Evolutionary conservation across 306 rosid genomes (phyloP).

Genomic region (Aeschynomene evenia): DNA sequence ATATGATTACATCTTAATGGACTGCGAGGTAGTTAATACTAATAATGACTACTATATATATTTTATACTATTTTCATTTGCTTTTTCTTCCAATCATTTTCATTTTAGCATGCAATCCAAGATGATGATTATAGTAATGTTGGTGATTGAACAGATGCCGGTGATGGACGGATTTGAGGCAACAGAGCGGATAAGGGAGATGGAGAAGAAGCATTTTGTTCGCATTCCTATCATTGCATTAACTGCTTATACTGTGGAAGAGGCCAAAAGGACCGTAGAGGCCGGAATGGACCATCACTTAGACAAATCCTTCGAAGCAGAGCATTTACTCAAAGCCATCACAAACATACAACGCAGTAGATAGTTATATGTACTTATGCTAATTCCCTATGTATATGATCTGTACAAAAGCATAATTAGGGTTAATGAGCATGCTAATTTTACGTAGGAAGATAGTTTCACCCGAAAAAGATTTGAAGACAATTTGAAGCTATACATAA

Average conservation of each 20-base stretch:
- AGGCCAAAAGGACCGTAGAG: slow-evolving; percentile 33
- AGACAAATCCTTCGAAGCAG: slow-evolving; percentile 44
- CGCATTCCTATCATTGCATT: slow-evolving; percentile 67
- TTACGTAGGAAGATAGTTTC: neutral
- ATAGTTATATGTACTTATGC: neutral
- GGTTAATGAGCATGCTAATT: neutral
- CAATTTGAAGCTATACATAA: neutral
- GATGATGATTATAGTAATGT: neutral
- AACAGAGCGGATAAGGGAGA: slow-evolving; percentile 52
- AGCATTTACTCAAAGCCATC: slow-evolving; percentile 45
- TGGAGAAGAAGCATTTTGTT: slow-evolving; percentile 42
- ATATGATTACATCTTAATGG: slow-evolving; percentile 70
- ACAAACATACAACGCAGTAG: slow-evolving; percentile 32
- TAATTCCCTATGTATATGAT: neutral
- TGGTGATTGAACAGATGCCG: slow-evolving; percentile 51
- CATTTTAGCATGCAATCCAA: neutral
- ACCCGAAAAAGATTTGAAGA: too few species aligned
- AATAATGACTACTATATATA: neutral
- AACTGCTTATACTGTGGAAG: slow-evolving; percentile 52
- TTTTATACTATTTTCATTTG: neutral
- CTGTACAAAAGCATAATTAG: neutral
- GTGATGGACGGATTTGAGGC: slow-evolving; percentile 65
- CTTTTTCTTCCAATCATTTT: neutral
- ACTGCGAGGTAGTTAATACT: slow-evolving; percentile 81
- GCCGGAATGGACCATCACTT: slow-evolving; percentile 63